Evolutionary conservation across 306 rosid genomes (phyloP).

Genomic region (Cicer bijugum): DNA sequence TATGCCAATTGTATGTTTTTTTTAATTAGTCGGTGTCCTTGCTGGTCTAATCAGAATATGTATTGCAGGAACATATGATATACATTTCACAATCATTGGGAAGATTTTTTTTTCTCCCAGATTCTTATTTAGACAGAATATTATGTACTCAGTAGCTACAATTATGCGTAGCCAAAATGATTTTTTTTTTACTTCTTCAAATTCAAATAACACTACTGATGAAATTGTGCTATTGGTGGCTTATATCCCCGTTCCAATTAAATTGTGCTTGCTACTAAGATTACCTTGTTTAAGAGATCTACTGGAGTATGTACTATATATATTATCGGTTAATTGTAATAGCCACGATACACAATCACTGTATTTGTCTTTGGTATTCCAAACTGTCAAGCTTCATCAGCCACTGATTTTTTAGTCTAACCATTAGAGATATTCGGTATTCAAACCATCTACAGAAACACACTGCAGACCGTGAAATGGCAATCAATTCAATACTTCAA

Average conservation of each 20-base stretch:
- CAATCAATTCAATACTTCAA: not conserved
- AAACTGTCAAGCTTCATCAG: no score
- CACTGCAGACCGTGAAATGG: not conserved
- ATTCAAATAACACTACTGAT: constrained; percentile 10
- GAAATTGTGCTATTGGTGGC: constrained; percentile 17
- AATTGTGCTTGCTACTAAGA: not conserved
- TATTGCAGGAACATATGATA: constrained; percentile 42
- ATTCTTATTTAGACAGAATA: constrained; percentile 47
- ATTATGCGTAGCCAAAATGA: constrained; percentile 28
- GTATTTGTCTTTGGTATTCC: not conserved
- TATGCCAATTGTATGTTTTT: constrained; percentile 46
- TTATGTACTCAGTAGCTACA: constrained; percentile 39
- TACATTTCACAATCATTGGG: constrained; percentile 44
- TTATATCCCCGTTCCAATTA: not conserved
- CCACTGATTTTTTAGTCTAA: no score
- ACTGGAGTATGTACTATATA: not conserved
- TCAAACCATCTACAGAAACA: constrained; percentile 5
- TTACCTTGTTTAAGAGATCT: not conserved
- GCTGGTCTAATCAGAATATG: constrained; percentile 45
- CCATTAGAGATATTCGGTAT: not conserved
- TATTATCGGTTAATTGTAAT: not conserved
- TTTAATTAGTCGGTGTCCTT: constrained; percentile 49
- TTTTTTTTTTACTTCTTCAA: constrained; percentile 4
- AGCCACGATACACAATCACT: not conserved
- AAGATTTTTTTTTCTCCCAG: constrained; percentile 37